These are phyloP conservation scores for Brasenia schreberi DNA, from an alignment of 164 flowering plant species.

Conservation along the genomic window DNA sequence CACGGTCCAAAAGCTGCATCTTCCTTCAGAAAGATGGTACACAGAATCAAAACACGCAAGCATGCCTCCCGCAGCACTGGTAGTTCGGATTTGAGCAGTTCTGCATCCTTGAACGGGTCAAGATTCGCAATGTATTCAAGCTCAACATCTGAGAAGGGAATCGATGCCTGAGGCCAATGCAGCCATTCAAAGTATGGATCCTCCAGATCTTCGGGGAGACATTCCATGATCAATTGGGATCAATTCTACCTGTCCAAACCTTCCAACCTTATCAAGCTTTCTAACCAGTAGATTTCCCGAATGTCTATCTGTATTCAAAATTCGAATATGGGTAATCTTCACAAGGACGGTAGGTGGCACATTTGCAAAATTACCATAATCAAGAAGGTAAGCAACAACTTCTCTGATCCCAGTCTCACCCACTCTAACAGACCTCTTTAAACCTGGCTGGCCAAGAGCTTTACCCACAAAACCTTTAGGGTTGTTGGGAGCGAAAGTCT, in stretches of 20 bases:
- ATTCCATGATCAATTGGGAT: conserved; percentile 68
- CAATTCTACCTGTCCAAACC: conserved; percentile 47
- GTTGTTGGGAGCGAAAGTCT: conserved; percentile 65
- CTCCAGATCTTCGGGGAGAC: conserved; percentile 56
- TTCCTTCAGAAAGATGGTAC: conserved; percentile 50
- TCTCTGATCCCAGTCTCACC: conserved; percentile 68
- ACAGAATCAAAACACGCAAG: conserved; percentile 39
- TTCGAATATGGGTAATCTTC: conserved; percentile 50
- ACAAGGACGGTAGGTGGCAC: conserved; percentile 58
- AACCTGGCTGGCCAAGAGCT: conserved; percentile 62
- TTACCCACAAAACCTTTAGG: conserved; percentile 65
- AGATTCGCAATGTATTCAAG: conserved; percentile 42
- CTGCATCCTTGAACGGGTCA: conserved; percentile 43
- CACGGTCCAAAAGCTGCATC: conserved; percentile 47
- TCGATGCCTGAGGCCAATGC: conserved; percentile 69
- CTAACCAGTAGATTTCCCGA: conserved; percentile 52
- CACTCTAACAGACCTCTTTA: conserved; percentile 50
- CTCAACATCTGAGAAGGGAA: conserved; percentile 58
- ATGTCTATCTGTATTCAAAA: conserved; percentile 55
- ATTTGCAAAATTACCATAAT: conserved; percentile 44
- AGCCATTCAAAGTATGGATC: conserved; percentile 77
- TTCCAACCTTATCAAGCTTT: conserved; percentile 40
- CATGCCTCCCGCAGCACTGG: conserved; percentile 64
- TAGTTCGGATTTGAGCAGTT: conserved; percentile 48
- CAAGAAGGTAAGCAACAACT: conserved; percentile 64